These are phyloP conservation scores for Trametes cinnabarina DNA, from an alignment of 768 basidiomycete genomes.

Conservation along the genomic window DNA sequence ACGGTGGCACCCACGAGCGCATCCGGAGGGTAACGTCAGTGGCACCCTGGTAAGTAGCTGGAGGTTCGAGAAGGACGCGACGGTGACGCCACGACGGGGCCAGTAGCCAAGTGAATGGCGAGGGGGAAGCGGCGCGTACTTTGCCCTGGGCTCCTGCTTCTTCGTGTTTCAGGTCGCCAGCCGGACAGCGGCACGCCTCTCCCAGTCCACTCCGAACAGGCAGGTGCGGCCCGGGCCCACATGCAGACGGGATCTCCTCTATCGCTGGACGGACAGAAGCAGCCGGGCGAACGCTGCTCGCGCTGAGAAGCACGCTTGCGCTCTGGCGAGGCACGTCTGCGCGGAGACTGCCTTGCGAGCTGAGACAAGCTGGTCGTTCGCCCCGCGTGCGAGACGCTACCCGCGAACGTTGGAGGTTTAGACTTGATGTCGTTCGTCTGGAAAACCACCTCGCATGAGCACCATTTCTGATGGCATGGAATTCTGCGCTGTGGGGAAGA, in stretches of 20 bases:
- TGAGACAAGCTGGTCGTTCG: neutral
- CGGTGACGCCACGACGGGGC: constrained; percentile 18
- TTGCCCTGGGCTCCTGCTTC: constrained; percentile 4
- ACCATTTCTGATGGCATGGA: neutral
- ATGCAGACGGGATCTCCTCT: neutral
- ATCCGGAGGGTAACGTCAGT: constrained; percentile 7
- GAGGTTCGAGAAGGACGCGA: neutral
- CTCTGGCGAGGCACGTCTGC: constrained; percentile 7
- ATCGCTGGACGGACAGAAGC: neutral
- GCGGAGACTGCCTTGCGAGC: neutral
- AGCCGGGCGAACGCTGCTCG: neutral
- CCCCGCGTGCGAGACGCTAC: constrained; percentile 4
- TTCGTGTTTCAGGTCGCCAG: constrained; percentile 24
- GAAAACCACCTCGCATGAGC: neutral
- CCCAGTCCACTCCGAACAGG: neutral
- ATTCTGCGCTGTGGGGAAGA: neutral
- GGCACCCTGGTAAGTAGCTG: constrained; percentile 7
- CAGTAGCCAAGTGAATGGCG: constrained; percentile 1
- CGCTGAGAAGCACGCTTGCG: neutral
- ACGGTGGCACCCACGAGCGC: neutral
- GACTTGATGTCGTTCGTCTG: too few relatives aligned
- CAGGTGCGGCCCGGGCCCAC: constrained; percentile 7
- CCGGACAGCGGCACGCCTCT: constrained; percentile 21
- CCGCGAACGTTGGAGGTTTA: constrained; percentile 16
- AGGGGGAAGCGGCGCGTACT: constrained; percentile 1